phyloP scores from a whole-genome alignment of 768 basidiomycete genomes.

The Lyophyllum semitale region DNA sequence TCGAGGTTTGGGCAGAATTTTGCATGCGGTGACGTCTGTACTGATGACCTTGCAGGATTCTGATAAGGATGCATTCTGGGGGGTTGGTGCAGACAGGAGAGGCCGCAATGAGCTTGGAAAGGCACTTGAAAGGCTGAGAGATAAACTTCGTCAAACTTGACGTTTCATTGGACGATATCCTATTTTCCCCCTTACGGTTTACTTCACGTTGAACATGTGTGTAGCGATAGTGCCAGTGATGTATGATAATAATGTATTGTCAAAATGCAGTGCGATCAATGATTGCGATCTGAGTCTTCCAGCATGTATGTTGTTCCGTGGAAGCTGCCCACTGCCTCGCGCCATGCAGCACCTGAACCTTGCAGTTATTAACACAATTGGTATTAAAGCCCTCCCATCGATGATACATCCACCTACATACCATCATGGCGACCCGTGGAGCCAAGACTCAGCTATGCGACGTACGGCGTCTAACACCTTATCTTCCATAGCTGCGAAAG shows the following conservation, averaged over 20 bases:
- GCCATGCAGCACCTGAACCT: neutral
- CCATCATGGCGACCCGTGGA: constrained; percentile 13
- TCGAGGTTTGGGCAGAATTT: constrained; percentile 51
- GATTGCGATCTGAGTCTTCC: too few species aligned
- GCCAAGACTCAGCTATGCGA: constrained; percentile 34
- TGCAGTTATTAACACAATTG: neutral
- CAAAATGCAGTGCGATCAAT: neutral
- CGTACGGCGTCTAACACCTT: constrained; percentile 25
- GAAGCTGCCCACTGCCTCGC: too few species aligned
- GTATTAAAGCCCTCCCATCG: constrained; percentile 13
- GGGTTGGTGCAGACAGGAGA: constrained; percentile 62
- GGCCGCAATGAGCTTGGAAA: constrained; percentile 79
- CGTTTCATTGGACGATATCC: neutral
- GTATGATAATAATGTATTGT: too few species aligned
- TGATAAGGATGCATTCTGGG: constrained; percentile 80
- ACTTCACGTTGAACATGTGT: constrained; percentile 31
- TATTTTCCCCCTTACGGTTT: too few species aligned
- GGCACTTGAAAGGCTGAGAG: constrained; percentile 62
- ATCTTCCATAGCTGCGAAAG: neutral
- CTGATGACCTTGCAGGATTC: constrained; percentile 50
- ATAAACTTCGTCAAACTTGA: constrained; percentile 41
- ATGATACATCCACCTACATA: neutral
- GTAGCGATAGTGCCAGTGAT: too few species aligned
- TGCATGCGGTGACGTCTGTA: neutral
- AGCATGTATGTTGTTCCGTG: too few species aligned